Conservation (phyloP, 495 filamentous ascomycete genomes). For the Lasiosphaeria ovina region DNA sequence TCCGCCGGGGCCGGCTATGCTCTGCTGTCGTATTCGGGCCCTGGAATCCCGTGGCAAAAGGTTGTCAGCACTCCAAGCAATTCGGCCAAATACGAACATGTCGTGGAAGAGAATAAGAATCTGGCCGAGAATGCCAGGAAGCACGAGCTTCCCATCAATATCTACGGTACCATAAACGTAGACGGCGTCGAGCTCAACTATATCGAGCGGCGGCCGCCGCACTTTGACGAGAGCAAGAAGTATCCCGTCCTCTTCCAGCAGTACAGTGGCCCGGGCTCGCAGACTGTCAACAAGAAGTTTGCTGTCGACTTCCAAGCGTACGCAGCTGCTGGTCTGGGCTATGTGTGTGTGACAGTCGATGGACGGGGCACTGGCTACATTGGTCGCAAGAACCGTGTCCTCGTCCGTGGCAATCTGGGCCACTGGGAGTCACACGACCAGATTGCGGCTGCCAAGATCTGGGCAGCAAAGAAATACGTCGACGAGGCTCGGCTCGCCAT, state of each 20-base stretch:
- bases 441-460: slow-evolving; percentile 85
- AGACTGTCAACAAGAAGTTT: slow-evolving; percentile 80
- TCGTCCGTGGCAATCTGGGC: slow-evolving; percentile 80
- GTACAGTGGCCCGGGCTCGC: slow-evolving; percentile 88
- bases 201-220: slow-evolving; percentile 83
- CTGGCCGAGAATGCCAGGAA: slow-evolving; percentile 67
- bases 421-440: slow-evolving; percentile 85
- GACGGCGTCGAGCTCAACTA: slow-evolving; percentile 71
- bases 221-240: slow-evolving; percentile 80
- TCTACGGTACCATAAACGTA: slow-evolving; percentile 81
- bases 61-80: slow-evolving; percentile 80
- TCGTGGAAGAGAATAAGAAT: slow-evolving; percentile 72
- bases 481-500: slow-evolving; percentile 81
- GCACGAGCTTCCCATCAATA: slow-evolving; percentile 78
- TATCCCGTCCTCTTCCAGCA: slow-evolving; percentile 95
- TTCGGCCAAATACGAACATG: slow-evolving; percentile 56
- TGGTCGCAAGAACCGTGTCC: slow-evolving; percentile 77
- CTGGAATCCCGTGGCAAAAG: slow-evolving; percentile 87
- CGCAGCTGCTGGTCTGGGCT: slow-evolving; percentile 80
- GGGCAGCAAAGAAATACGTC: slow-evolving; percentile 78
- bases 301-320: slow-evolving; percentile 87
- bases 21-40: slow-evolving; percentile 78
- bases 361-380: slow-evolving; percentile 90
- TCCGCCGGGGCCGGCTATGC: slow-evolving; percentile 78
- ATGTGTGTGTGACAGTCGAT: slow-evolving; percentile 93